These are phyloP conservation scores for Ilex asprella DNA, from an alignment of 257 asterid species.

Conservation along the genomic window DNA sequence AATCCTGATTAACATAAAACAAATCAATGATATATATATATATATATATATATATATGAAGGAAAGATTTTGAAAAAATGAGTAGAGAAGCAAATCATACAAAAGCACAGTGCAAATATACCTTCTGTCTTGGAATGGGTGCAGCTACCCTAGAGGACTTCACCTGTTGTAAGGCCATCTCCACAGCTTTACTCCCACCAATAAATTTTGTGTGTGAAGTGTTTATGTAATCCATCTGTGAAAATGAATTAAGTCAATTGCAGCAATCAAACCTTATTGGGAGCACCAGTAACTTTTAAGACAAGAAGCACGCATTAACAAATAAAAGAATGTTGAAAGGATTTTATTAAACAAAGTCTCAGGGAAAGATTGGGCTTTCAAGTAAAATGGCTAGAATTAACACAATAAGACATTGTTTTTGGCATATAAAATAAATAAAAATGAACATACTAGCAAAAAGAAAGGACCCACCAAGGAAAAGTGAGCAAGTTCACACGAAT, in stretches of 20 bases:
- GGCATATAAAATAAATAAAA: no score
- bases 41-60: neutral
- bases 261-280: no score
- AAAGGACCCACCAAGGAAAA: no score
- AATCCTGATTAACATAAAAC: slow-evolving; percentile 40
- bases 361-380: no score
- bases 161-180: slow-evolving; percentile 55
- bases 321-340: no score
- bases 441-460: no score
- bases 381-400: no score
- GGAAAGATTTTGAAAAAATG: neutral
- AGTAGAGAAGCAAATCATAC: neutral
- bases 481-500: neutral
- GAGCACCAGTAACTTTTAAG: neutral
- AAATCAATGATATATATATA: neutral
- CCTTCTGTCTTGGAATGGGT: slow-evolving; percentile 55
- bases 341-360: no score
- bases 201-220: slow-evolving; percentile 86
- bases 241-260: neutral
- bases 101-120: slow-evolving; percentile 14
- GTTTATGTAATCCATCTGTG: slow-evolving; percentile 85
- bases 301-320: neutral
- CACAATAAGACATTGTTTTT: no score
- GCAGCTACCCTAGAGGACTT: slow-evolving; percentile 46
- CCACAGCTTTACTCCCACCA: slow-evolving; percentile 90